Base-by-base conservation (phyloP, 2,329 filamentous ascomycete species). In the Cladorrhinum sp. region DNA sequence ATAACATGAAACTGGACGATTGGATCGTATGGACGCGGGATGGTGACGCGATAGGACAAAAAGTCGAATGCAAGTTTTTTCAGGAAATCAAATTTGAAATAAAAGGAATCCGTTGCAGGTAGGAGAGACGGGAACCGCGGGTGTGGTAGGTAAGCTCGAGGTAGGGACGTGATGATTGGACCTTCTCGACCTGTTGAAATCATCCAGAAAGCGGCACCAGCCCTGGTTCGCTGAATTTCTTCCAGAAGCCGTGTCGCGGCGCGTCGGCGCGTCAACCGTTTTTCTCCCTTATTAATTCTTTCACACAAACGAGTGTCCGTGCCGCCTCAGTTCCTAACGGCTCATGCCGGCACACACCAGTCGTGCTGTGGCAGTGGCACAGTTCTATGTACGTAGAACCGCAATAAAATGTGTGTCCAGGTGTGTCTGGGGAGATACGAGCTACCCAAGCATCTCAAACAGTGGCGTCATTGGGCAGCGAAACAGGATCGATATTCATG, bases 201-300 rank as follows among this genome's bases (percentile, higher is more conserved):
- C 41, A 45, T 18, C 41, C 50, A 45, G 52, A 52, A 52, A 45
- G 58, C 49, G 60, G 60, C 62, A 61, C 38, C 45, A 49, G 45
- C 24, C 22, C 38, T 50, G 32, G 16, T 38, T 59, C 54, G 55
- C 53, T 60, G 41, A 29, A 32, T 58, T 50, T 54, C 38, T 27
- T 54, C 53, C 32, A 53, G 22, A 54, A 6, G 27, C 55, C 53
- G 58, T 61, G 61, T 57, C 56, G 60, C 58, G 36, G 54, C 63
- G 60, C 56, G 58, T 60, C 61, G 56, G 63, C 61, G 61, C 59
- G 63, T 61, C 53, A 64, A 59, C 54, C 56, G 56, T 56, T 57
- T 53, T 22, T 54, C 16, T 20, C n/a, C 50, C 12, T 54, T 23
- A n/a, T 27, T 54, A 10, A 7, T 52, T 18, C 20, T 29, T 4